Evolutionary conservation across 805 yeast genomes (phyloP).

Genomic region (Myxozyma vanderwaltii): DNA sequence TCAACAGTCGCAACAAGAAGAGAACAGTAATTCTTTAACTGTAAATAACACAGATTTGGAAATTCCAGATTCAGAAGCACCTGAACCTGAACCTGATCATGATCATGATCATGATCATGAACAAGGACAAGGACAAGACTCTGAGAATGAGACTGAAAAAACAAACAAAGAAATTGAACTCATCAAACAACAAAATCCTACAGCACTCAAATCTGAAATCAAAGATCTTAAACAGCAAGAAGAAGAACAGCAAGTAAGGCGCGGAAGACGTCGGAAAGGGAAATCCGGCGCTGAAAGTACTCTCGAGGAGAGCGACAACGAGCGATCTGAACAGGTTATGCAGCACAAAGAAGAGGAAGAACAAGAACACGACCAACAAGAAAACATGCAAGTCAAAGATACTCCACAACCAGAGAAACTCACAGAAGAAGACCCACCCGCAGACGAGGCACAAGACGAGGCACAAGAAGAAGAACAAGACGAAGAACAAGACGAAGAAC

Average conservation of each 20-base stretch:
- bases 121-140: not conserved
- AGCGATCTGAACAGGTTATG: constrained; percentile 14
- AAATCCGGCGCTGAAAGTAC: constrained; percentile 9
- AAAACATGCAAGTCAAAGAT: not conserved
- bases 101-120: no score
- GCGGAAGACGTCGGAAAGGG: constrained; percentile 7
- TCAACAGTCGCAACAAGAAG: not conserved
- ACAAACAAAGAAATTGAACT: not conserved
- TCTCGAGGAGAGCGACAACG: not conserved
- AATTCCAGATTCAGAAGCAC: constrained; percentile 10
- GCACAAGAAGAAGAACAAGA: constrained; percentile 15
- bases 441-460: constrained; percentile 18
- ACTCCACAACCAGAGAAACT: constrained; percentile 1
- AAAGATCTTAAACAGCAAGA: constrained; percentile 6
- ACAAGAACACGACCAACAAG: constrained; percentile 16
- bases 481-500: constrained; percentile 16
- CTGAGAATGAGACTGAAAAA: not conserved
- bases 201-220: not conserved
- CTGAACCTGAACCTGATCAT: not conserved
- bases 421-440: constrained; percentile 11
- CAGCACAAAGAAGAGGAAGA: constrained; percentile 12
- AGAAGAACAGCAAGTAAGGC: not conserved
- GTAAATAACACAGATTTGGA: not conserved
- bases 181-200: not conserved
- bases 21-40: not conserved